Base-by-base conservation (phyloP, 106 monocot genomes). In the Dioscorea dumetorum region DNA sequence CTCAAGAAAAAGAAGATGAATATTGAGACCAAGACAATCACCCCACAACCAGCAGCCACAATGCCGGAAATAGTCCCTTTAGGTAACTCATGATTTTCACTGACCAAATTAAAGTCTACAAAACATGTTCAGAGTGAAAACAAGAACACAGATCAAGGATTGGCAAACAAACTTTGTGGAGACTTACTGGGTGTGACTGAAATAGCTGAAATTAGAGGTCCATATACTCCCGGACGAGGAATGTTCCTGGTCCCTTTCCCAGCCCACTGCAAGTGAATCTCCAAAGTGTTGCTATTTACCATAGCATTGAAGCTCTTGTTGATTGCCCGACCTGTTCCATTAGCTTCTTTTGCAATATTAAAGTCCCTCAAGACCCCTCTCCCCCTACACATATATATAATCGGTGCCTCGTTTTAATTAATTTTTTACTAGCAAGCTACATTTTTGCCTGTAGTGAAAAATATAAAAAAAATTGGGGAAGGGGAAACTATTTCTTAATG, bases 161-260 rank as follows among this genome's bases (percentile, higher is more conserved):
- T 72, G 4, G 24, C 34, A 32, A 12, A 28, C 41, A 3, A 1
- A 28, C 41, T 41, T 41, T 52, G 22, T 16, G 0, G 5, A 11
- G 14, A 61, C 74, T 52, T 58, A 86, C 82, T 73, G 58, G 82
- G 77, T 51, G 72, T 77, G 34, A 87, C 70, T 58, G 86, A 79
- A 69, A 86, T 86, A 11, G 86, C 86, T 52, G 79, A 86, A 73
- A 86, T 79, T 54, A 86, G 86, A 7, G 79, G 86, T 9, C 86
- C 86, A 80, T 80, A 80, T 51, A 80, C 68, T 60, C 86, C 61
- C 77, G 66, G 70, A 0, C 20, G 8, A 32, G 86, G 86, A 66
- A 87, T 73, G 0, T 82, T 18, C 52, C 72, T 73, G 49, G 86
- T 86, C 32, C 86, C 86, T 70, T 86, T 86, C 21, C 86, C 82